These are phyloP conservation scores for Blastomyces gilchristii DNA, from an alignment of 2,329 filamentous ascomycete species.

Conservation along the genomic window DNA sequence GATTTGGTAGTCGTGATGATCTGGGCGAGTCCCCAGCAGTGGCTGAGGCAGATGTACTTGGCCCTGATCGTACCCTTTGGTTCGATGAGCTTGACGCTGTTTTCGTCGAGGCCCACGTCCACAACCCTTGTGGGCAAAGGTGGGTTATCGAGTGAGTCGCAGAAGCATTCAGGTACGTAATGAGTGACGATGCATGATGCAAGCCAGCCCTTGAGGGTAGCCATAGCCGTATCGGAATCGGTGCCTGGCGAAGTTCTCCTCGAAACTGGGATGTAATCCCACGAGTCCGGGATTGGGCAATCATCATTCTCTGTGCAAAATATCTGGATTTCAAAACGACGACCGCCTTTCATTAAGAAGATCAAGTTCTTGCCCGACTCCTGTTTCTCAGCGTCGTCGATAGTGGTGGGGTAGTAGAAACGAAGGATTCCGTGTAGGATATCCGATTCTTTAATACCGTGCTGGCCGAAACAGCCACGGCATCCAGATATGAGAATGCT, in stretches of 20 bases:
- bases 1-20: conserved; percentile 2
- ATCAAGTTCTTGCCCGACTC: background rate
- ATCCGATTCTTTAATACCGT: background rate
- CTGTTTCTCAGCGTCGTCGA: background rate
- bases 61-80: background rate
- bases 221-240: background rate
- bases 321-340: background rate
- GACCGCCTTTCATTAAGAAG: background rate
- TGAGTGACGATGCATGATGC: conserved; percentile 1
- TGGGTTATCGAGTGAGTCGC: conserved; percentile 1
- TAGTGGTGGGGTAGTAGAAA: conserved; percentile 1
- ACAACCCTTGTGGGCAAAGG: background rate
- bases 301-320: conserved; percentile 2
- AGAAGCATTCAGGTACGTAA: conserved; percentile 1
- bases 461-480: conserved; percentile 1
- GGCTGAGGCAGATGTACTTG: conserved; percentile 4
- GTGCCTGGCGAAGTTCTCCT: background rate
- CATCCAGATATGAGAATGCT: background rate
- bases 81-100: background rate
- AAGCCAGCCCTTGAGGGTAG: background rate
- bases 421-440: background rate
- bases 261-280: conserved; percentile 5
- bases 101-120: conserved; percentile 4
- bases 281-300: conserved; percentile 1
- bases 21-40: conserved; percentile 4